phyloP scores from a whole-genome alignment of 768 basidiomycete species.

The Russula sp. region DNA sequence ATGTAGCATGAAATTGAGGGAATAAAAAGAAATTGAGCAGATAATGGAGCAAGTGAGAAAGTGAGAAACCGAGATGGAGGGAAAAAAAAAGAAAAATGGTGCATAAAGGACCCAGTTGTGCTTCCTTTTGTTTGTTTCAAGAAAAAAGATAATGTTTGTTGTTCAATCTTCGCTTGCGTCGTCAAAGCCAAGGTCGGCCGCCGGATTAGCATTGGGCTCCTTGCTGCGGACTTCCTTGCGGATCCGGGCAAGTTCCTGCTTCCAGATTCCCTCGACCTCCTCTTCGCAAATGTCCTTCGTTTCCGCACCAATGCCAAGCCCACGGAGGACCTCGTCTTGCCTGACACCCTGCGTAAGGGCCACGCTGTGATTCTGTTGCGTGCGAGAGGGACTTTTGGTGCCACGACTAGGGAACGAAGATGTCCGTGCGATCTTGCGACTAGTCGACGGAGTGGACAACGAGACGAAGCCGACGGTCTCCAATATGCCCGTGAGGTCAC shows the following conservation, averaged over 20 bases:
- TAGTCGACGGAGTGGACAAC: conserved; percentile 37
- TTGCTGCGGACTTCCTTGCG: conserved; percentile 43
- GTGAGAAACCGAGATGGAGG: conserved; percentile 15
- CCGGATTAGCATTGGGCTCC: conserved; percentile 24
- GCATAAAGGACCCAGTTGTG: conserved; percentile 2
- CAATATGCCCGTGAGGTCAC: conserved; percentile 64
- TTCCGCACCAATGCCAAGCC: conserved; percentile 50
- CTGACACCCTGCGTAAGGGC: conserved; percentile 60
- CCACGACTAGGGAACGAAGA: conserved; percentile 50
- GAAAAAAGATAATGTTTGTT: neutral
- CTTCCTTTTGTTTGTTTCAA: conserved; percentile 33
- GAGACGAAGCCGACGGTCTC: conserved; percentile 70
- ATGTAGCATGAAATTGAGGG: conserved; percentile 20
- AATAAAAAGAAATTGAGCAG: conserved; percentile 29
- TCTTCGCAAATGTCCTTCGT: conserved; percentile 46
- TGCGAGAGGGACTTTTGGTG: conserved; percentile 29
- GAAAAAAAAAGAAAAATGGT: neutral
- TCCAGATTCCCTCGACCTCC: conserved; percentile 53
- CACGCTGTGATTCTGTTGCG: conserved; percentile 44
- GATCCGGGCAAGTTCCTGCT: conserved; percentile 48
- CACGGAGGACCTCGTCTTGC: conserved; percentile 66
- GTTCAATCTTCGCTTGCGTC: conserved; percentile 47
- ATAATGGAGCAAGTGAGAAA: conserved; percentile 19
- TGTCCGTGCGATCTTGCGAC: conserved; percentile 54
- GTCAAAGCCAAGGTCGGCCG: conserved; percentile 37